Evolutionary conservation across 176 grass and related monocot genomes (phyloP), one percentile per base, ranked within the genome.

Genomic region (Carex littledalei): DNA sequence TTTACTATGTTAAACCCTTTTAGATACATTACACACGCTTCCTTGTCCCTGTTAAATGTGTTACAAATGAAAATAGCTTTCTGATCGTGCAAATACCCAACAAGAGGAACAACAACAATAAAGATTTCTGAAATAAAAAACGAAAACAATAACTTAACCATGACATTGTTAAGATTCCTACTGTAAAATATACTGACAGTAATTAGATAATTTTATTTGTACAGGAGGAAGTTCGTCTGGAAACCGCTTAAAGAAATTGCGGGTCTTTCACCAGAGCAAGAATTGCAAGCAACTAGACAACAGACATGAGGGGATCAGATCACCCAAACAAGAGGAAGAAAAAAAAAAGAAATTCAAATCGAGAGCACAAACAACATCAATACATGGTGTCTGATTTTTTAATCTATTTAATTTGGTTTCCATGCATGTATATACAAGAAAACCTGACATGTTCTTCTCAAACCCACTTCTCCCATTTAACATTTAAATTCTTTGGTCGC

Each of bases 141-240:
- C 9, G 6, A 50, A 50, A 50, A 50, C 47, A 41, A 41, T 70
- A 43, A 68, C 31, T 17, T 35, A 17, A 68, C 14, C 34, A 68
- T 1, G 32, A 35, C 5, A 34, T 37, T 41, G 15, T 3, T 69
- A 16, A 41, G 66, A 18, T 69, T 67, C 11, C 3, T 31, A 2
- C 34, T 0, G 52, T 58, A 29, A 18, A 67, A 67, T 0, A 49
- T 64, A 29, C 70, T 22, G 22, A 8, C 62, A 79, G 21, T 16
- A 43, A 54, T 17, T 21, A 34, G 5, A 22, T 45, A 18, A 0
- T 11, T 45, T 62, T 5, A 53, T 86, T 56, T 13, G 7, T 55
- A 78, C 89, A 98, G 95, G 95, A 98, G 93, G 24, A 91, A 90
- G 67, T 98, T 98, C 1, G 17, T 92, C 8, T 98, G 91, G 95